Conservation (phyloP, 768 basidiomycete species). For the Kwoniella sp. region DNA sequence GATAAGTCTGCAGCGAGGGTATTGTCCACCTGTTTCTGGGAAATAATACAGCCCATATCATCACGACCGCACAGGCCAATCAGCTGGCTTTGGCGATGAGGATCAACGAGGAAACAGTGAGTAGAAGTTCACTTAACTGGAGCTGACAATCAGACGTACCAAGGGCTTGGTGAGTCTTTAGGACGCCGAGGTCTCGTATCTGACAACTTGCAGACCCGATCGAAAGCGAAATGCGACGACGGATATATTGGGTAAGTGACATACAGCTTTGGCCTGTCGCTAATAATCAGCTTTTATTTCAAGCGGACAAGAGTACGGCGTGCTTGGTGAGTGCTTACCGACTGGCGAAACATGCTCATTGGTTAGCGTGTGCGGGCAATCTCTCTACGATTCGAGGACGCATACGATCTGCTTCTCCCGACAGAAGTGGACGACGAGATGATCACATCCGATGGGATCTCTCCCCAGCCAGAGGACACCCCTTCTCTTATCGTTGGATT, state of each 20-base stretch:
- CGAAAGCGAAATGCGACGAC: slow-evolving; percentile 83
- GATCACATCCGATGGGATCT: slow-evolving; percentile 43
- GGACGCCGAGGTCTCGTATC: too few relatives aligned
- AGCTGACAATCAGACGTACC: slow-evolving; percentile 59
- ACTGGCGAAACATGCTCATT: slow-evolving; percentile 8
- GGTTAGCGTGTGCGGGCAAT: slow-evolving; percentile 40
- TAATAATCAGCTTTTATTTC: slow-evolving; percentile 79
- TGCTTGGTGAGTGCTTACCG: slow-evolving; percentile 28
- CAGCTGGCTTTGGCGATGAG: slow-evolving; percentile 42
- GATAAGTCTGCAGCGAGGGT: slow-evolving; percentile 30
- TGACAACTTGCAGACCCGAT: slow-evolving; percentile 63
- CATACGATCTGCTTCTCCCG: slow-evolving; percentile 27
- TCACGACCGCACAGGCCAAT: slow-evolving; percentile 38
- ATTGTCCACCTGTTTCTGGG: slow-evolving; percentile 48
- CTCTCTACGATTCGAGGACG: slow-evolving; percentile 71
- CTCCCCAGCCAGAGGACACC: slow-evolving; percentile 36
- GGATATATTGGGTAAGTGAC: slow-evolving; percentile 59
- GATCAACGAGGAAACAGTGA: slow-evolving; percentile 44
- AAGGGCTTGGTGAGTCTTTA: slow-evolving; percentile 58
- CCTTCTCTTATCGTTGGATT: slow-evolving; percentile 50
- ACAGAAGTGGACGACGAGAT: slow-evolving; percentile 51
- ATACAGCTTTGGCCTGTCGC: slow-evolving; percentile 45
- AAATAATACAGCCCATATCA: slow-evolving; percentile 47
- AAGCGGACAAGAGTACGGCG: slow-evolving; percentile 71
- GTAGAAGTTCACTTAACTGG: slow-evolving; percentile 6